Percentiles rank a stretch among this genome's conserved stretches.
phyloP scores from a whole-genome alignment of 2,329 filamentous ascomycete genomes.

The Lachnellula subtilissima region DNA sequence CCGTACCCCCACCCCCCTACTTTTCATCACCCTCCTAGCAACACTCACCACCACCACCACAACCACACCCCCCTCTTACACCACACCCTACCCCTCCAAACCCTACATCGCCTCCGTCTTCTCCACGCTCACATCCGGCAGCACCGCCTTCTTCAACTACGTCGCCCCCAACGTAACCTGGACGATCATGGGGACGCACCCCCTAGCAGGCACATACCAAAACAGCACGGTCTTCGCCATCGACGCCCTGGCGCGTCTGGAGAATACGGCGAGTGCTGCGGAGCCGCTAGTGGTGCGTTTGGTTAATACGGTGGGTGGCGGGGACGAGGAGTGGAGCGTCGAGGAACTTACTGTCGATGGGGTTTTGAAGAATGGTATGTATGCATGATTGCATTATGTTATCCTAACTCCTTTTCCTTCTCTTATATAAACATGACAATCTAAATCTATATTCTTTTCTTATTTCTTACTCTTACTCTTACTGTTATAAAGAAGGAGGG shows the following conservation, averaged over 20 bases:
- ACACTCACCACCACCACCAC: too few relatives aligned
- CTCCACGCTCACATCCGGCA: not conserved
- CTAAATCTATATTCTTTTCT: not conserved
- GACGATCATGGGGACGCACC: not conserved
- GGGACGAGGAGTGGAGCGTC: not conserved
- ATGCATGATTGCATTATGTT: not conserved
- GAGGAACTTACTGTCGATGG: not conserved
- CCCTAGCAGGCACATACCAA: not conserved
- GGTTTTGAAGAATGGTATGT: not conserved
- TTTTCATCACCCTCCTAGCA: too few relatives aligned
- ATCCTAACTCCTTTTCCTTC: too few relatives aligned
- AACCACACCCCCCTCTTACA: not conserved
- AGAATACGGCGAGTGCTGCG: not conserved
- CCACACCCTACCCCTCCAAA: not conserved
- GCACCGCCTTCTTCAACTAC: not conserved
- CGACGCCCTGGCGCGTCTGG: not conserved
- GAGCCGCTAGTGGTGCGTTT: not conserved
- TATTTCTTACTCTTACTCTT: not conserved
- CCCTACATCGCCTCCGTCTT: not conserved
- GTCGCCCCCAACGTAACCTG: not conserved
- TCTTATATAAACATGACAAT: too few relatives aligned
- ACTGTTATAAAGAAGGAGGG: not conserved
- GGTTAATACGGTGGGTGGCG: not conserved
- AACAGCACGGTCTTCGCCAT: not conserved
- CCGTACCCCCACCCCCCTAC: too few relatives aligned